These are phyloP conservation scores for Bothriochloa decipiens DNA, from an alignment of 176 grass and related monocot species.

Conservation along the genomic window DNA sequence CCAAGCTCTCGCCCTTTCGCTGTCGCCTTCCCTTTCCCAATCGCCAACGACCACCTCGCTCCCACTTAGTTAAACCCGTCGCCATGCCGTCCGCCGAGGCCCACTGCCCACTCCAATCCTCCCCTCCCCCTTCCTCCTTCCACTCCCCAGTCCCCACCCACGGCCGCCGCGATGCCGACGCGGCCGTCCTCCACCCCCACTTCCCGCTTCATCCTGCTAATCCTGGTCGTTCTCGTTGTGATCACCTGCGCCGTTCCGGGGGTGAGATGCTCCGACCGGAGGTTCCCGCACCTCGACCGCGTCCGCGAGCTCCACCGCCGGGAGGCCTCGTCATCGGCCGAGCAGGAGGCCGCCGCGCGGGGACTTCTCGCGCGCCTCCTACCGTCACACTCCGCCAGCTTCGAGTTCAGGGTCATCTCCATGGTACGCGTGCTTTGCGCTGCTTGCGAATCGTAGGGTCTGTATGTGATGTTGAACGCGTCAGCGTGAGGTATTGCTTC, in stretches of 20 bases:
- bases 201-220: not conserved
- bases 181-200: not conserved
- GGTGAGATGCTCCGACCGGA: not conserved
- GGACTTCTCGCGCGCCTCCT: conserved; percentile 58
- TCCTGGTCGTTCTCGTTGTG: conserved; percentile 17
- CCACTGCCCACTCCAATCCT: conserved; percentile 16
- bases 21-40: conserved; percentile 41
- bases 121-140: not conserved
- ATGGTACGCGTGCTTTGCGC: conserved; percentile 43
- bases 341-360: conserved; percentile 52
- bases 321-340: conserved; percentile 40
- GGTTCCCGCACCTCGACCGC: conserved; percentile 55
- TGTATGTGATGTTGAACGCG: not conserved
- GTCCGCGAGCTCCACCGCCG: conserved; percentile 56
- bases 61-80: conserved; percentile 34
- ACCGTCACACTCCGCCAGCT: conserved; percentile 66
- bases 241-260: conserved; percentile 37
- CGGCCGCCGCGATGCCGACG: conserved; percentile 31
- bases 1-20: conserved; percentile 36
- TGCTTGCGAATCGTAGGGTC: not conserved
- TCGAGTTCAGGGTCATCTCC: conserved; percentile 59
- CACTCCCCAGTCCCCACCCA: not conserved
- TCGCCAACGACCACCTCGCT: conserved; percentile 6
- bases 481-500: not conserved
- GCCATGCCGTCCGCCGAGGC: conserved; percentile 33